A percentile compares a stretch with the other conserved stretches of the same genome.
These are phyloP conservation scores for Passalora sequoiae DNA, from an alignment of 2,329 filamentous ascomycete species.

Conservation along the genomic window DNA sequence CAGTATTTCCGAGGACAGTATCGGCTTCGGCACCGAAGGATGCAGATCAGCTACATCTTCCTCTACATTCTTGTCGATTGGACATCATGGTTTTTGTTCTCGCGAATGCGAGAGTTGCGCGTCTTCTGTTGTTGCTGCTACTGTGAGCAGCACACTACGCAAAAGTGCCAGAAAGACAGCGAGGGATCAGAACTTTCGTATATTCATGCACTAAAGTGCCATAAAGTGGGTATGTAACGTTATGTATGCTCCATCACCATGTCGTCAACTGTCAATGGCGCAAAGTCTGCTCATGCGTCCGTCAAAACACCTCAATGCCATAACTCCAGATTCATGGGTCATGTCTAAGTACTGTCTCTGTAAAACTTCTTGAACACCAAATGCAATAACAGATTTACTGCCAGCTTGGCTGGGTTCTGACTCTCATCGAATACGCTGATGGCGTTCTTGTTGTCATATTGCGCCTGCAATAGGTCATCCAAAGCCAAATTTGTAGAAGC, in stretches of 20 bases:
- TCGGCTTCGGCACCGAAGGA: too few relatives aligned
- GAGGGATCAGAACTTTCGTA: conserved; percentile 1
- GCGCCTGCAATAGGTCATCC: conserved; percentile 89
- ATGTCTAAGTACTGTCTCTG: conserved; percentile 34
- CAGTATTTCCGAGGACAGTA: too few relatives aligned
- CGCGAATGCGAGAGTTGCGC: too few relatives aligned
- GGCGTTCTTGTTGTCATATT: conserved; percentile 95
- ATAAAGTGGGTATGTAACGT: conserved; percentile 3
- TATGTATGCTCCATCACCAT: not conserved
- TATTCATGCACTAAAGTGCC: conserved; percentile 1
- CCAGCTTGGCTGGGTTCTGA: conserved; percentile 61
- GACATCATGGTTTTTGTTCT: too few relatives aligned
- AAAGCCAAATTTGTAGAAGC: conserved; percentile 83
- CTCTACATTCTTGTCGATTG: too few relatives aligned
- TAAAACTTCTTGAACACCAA: conserved; percentile 99
- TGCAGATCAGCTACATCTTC: too few relatives aligned
- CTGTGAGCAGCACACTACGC: too few relatives aligned
- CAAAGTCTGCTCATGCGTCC: not conserved
- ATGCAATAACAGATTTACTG: conserved; percentile 95
- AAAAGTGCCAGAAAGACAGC: too few relatives aligned
- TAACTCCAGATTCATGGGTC: not conserved
- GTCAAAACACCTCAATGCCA: not conserved
- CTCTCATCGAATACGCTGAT: conserved; percentile 81
- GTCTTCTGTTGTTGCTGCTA: too few relatives aligned
- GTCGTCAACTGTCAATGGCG: not conserved